Evolutionary conservation across 805 yeast species (phyloP).

Genomic region (Saccharomycopsis fermentans): DNA sequence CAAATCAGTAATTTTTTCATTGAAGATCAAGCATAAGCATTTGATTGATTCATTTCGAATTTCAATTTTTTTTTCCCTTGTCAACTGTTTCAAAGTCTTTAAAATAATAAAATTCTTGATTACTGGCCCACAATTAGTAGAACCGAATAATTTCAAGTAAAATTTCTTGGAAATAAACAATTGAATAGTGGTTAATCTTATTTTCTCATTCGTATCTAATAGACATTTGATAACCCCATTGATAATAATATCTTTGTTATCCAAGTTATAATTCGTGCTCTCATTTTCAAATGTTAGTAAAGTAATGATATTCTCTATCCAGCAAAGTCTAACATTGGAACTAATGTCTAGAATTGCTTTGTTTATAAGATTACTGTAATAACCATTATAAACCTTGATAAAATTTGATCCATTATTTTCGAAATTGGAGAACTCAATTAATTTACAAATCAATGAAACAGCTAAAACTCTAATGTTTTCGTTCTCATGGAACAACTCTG

Average conservation of each 20-base stretch:
- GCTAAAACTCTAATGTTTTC: slow-evolving; percentile 54
- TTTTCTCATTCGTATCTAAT: slow-evolving; percentile 65
- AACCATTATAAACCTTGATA: neutral
- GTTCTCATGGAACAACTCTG: slow-evolving; percentile 67
- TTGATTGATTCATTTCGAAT: slow-evolving; percentile 53
- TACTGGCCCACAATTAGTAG: slow-evolving; percentile 18
- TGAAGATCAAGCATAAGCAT: slow-evolving; percentile 45
- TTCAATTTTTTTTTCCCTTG: slow-evolving; percentile 59
- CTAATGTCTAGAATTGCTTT: slow-evolving; percentile 65
- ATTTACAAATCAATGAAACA: slow-evolving; percentile 60
- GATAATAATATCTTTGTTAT: slow-evolving; percentile 32
- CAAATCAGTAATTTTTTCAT: slow-evolving; percentile 22
- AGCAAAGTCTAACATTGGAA: slow-evolving; percentile 50
- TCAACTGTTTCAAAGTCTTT: slow-evolving; percentile 46
- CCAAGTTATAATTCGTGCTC: slow-evolving; percentile 23
- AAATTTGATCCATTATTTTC: slow-evolving; percentile 49
- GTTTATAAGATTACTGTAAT: neutral
- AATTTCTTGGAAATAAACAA: slow-evolving; percentile 37
- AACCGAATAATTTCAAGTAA: slow-evolving; percentile 20
- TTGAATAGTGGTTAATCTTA: slow-evolving; percentile 51
- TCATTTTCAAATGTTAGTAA: slow-evolving; percentile 39
- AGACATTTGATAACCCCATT: slow-evolving; percentile 58
- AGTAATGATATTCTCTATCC: slow-evolving; percentile 52
- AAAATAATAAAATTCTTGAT: slow-evolving; percentile 31
- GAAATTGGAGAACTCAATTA: slow-evolving; percentile 42